phyloP scores from a whole-genome alignment of 176 grass and related monocot genomes.

The Poa annua region DNA sequence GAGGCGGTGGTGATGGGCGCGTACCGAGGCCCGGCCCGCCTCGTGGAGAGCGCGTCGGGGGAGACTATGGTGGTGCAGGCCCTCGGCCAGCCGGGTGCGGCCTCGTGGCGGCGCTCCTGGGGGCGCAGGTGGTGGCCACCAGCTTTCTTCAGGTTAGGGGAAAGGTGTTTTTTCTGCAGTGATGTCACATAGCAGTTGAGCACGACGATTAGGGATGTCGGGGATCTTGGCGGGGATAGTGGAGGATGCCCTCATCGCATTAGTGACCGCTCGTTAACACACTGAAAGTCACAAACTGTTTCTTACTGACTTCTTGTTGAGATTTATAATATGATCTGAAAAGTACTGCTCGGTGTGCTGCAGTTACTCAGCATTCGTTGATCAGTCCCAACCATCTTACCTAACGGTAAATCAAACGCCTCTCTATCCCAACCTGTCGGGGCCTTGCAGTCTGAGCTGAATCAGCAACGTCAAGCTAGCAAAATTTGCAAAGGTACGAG shows the following conservation, averaged over 20 bases:
- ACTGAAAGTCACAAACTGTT: neutral
- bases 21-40: conserved; percentile 39
- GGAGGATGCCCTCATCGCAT: conserved; percentile 84
- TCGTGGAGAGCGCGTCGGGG: conserved; percentile 52
- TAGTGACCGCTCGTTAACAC: conserved; percentile 31
- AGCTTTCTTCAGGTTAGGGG: no score
- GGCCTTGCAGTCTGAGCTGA: conserved; percentile 66
- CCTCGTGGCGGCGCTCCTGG: conserved; percentile 56
- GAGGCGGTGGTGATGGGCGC: conserved; percentile 46
- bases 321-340: neutral
- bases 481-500: conserved; percentile 67
- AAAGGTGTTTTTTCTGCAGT: no score
- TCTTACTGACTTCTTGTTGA: neutral
- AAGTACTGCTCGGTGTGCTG: neutral
- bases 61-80: conserved; percentile 83
- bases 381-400: conserved; percentile 53
- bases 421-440: neutral
- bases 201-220: conserved; percentile 61
- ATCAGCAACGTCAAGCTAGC: conserved; percentile 82
- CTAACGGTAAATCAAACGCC: conserved; percentile 51
- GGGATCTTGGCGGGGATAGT: conserved; percentile 90
- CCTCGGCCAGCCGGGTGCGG: conserved; percentile 66
- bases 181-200: no score
- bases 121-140: conserved; percentile 10
- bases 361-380: conserved; percentile 88